Evolutionary conservation across 495 filamentous ascomycete genomes (phyloP).

Genomic region (Daldinia concentrica): DNA sequence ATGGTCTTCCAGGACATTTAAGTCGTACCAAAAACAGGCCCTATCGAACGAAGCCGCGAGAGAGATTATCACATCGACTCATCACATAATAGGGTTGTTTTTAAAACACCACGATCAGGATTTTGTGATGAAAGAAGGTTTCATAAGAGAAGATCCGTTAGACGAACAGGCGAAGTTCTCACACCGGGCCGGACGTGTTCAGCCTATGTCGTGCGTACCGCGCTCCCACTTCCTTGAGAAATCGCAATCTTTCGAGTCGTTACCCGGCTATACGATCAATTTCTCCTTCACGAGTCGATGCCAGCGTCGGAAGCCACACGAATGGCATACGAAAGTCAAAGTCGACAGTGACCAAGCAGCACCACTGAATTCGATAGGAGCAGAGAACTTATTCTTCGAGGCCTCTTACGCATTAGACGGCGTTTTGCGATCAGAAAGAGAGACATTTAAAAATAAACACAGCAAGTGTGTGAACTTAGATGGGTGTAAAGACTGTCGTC

Average conservation of each 20-base stretch:
- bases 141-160: constrained; percentile 46
- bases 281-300: constrained; percentile 53
- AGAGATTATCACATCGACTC: constrained; percentile 55
- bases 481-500: constrained; percentile 41
- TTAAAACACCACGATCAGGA: constrained; percentile 54
- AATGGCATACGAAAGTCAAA: constrained; percentile 46
- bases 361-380: constrained; percentile 51
- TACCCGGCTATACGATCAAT: constrained; percentile 56
- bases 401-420: constrained; percentile 49
- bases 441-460: constrained; percentile 46
- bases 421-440: constrained; percentile 49
- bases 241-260: constrained; percentile 53
- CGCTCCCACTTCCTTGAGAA: constrained; percentile 53
- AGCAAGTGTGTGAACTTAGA: constrained; percentile 38
- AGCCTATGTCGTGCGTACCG: constrained; percentile 53
- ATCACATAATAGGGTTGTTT: constrained; percentile 58
- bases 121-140: constrained; percentile 55
- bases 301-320: constrained; percentile 42
- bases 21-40: constrained; percentile 57
- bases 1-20: constrained; percentile 56
- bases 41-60: constrained; percentile 51
- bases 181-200: constrained; percentile 46
- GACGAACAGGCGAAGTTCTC: constrained; percentile 44
- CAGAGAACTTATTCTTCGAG: constrained; percentile 54
- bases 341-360: constrained; percentile 53